Conservation (phyloP, 2,329 filamentous ascomycete species). For the Lasiodiplodia hormozganensis region DNA sequence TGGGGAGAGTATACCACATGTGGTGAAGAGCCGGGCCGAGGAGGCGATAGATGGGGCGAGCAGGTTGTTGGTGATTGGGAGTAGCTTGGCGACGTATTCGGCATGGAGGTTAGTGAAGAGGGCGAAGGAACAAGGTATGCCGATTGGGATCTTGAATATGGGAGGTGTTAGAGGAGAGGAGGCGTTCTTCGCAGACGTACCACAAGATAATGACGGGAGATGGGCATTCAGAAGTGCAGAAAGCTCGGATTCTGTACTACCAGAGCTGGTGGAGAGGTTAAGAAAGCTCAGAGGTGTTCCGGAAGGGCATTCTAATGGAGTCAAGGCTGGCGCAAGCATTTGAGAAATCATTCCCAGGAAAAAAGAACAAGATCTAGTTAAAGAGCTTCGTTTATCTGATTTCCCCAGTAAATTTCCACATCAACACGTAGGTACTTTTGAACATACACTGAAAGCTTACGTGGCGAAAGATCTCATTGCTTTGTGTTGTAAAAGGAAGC, state of each 20-base stretch:
- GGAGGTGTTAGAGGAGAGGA: constrained; percentile 84
- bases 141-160: constrained; percentile 86
- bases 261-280: constrained; percentile 38
- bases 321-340: constrained; percentile 1
- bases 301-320: neutral
- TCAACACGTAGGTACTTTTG: neutral
- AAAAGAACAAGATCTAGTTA: neutral
- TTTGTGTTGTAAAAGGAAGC: neutral
- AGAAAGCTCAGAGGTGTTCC: constrained; percentile 2
- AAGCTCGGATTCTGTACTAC: constrained; percentile 49
- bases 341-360: neutral
- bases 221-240: constrained; percentile 50
- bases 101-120: constrained; percentile 89
- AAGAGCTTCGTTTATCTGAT: neutral
- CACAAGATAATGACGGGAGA: constrained; percentile 44
- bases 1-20: constrained; percentile 78
- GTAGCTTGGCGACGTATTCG: constrained; percentile 91
- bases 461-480: neutral
- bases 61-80: constrained; percentile 80
- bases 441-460: neutral
- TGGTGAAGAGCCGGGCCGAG: constrained; percentile 79
- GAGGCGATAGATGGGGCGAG: constrained; percentile 78
- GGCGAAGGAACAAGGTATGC: constrained; percentile 81
- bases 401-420: neutral
- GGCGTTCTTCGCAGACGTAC: constrained; percentile 67